phyloP scores from a whole-genome alignment of 768 basidiomycete species.

The Mycena vitilis region DNA sequence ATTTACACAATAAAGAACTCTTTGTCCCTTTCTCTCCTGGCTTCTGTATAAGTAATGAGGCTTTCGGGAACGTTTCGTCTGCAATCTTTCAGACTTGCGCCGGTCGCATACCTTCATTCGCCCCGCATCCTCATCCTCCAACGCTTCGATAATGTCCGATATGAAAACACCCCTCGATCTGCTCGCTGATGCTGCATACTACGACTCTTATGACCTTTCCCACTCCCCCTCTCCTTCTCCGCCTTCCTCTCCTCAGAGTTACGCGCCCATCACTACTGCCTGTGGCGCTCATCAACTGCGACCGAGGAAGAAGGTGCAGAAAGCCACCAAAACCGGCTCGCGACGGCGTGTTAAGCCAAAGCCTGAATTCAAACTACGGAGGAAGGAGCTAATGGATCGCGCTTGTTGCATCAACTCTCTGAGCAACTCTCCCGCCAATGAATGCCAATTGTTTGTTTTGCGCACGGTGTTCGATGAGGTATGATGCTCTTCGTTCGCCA shows the following conservation, averaged over 20 bases:
- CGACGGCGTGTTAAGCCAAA: slow-evolving; percentile 28
- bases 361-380: slow-evolving; percentile 32
- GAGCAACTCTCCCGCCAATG: slow-evolving; percentile 65
- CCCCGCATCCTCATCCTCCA: neutral
- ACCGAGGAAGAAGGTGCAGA: slow-evolving; percentile 30
- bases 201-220: slow-evolving; percentile 28
- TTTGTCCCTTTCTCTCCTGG: slow-evolving; percentile 14
- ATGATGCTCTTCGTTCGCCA: neutral
- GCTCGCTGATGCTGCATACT: slow-evolving; percentile 27
- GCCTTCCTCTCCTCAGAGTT: neutral
- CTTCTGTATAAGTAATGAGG: slow-evolving; percentile 28
- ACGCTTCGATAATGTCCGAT: neutral
- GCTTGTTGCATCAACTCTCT: slow-evolving; percentile 35
- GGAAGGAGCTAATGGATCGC: slow-evolving; percentile 33
- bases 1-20: slow-evolving; percentile 25
- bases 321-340: slow-evolving; percentile 24
- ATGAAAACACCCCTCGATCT: slow-evolving; percentile 26
- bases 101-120: slow-evolving; percentile 29
- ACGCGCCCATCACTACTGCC: neutral
- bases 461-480: slow-evolving; percentile 75
- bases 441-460: slow-evolving; percentile 67
- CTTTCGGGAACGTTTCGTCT: slow-evolving; percentile 2
- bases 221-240: slow-evolving; percentile 15
- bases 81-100: slow-evolving; percentile 21
- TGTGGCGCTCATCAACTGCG: slow-evolving; percentile 17